Base-by-base conservation (phyloP, 306 rosid genomes). In the Crotalaria pallida region DNA sequence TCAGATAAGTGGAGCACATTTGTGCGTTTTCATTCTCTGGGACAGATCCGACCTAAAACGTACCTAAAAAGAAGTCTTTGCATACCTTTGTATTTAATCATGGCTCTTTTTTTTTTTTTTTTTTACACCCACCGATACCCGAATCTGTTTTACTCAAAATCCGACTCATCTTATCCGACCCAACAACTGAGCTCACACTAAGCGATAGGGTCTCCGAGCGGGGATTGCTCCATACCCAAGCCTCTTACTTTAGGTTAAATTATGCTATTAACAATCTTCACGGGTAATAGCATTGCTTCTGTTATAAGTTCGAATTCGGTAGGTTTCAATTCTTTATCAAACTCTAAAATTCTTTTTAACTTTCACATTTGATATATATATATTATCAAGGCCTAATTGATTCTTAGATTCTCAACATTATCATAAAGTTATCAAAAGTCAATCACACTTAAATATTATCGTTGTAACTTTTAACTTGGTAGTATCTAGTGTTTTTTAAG, bases 1-100 rank as follows among this genome's bases (percentile, higher is more conserved):
- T 29, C 51, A 50, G 43, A 65, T 50, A 71, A 76, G 88, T 84
- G 89, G 96, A 74, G 66, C 84, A 71, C 77, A 69, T 56, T 75
- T 67, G 67, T 53, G 75, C 81, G 75, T 82, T 84, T 56, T 82
- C 76, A 71, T 71, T 77, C 77, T 82, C 55, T 65, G 72, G 65
- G 65, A 73, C 74, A 75, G 65, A 78, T 50, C 67, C 73, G 77
- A 72, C 80, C 81, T 19, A 79, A 79, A 76, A 69, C 45, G 65
- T 69, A 72, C 87, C 83, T 80, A 59, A 80, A 85, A 87, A 72
- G 65, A 60, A 77, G 63, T 58, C 62, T 53, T 71, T 16, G 64
- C 55, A 44, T 57, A 45, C 70, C 45, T 24, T 74, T 47, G 65
- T 82, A 43, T 23, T 74, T 72, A 48, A 15, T 34, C 33, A 67